phyloP scores from a whole-genome alignment of 2,329 filamentous ascomycete genomes.

The Paramyrothecium sp. region DNA sequence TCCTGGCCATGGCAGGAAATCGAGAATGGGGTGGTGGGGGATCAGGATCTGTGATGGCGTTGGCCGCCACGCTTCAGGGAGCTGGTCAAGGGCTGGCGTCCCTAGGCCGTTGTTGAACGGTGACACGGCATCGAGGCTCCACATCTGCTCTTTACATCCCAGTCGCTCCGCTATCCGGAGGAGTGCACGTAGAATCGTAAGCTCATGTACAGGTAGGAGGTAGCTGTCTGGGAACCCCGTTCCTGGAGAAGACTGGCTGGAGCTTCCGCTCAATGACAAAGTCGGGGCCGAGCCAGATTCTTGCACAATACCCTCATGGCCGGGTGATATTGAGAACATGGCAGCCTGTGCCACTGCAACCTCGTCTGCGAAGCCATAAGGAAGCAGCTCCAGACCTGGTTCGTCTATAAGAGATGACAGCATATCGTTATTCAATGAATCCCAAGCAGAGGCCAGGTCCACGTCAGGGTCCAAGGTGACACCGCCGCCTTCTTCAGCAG shows the following conservation, averaged over 20 bases:
- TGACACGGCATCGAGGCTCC: conserved; percentile 44
- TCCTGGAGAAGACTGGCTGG: conserved; percentile 15
- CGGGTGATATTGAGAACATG: background rate
- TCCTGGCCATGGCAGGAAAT: conserved; percentile 57
- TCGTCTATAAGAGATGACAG: conserved; percentile 7
- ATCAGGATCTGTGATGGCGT: conserved; percentile 46
- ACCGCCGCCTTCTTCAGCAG: conserved; percentile 8
- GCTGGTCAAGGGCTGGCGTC: conserved; percentile 28
- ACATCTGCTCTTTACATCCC: conserved; percentile 38
- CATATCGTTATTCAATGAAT: conserved; percentile 12
- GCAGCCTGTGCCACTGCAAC: background rate
- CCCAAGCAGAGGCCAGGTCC: conserved; percentile 13
- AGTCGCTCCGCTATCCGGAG: conserved; percentile 46
- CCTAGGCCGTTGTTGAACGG: conserved; percentile 37
- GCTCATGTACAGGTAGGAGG: conserved; percentile 44
- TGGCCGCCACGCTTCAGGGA: conserved; percentile 49
- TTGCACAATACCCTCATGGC: background rate
- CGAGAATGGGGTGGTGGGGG: conserved; percentile 56
- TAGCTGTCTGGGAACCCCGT: conserved; percentile 43
- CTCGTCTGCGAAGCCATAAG: background rate
- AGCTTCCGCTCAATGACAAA: conserved; percentile 15
- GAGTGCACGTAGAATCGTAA: conserved; percentile 46
- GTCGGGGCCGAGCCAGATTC: background rate
- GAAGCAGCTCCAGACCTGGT: background rate
- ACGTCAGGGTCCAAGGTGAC: conserved; percentile 16